phyloP scores from a whole-genome alignment of 2,329 filamentous ascomycete species.

The Leptosphaerulina australis region DNA sequence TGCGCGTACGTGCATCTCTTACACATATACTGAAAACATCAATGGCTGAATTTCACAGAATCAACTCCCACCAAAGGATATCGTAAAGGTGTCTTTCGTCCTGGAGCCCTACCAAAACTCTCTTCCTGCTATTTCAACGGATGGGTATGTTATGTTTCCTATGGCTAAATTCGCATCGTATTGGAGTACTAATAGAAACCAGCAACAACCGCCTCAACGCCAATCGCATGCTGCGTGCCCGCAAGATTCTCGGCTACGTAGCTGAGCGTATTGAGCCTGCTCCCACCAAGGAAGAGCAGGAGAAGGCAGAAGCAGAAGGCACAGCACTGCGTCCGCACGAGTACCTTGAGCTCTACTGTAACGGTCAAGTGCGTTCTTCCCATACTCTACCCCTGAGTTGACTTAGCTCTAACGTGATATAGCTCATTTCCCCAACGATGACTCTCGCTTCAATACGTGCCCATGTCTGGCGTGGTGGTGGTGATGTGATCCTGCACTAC shows the following conservation, averaged over 20 bases:
- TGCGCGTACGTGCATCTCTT: conserved; percentile 60
- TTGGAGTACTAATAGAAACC: conserved; percentile 17
- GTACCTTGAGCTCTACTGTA: conserved; percentile 93
- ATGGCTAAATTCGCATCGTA: conserved; percentile 17
- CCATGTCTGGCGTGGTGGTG: conserved; percentile 94
- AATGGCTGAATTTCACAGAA: conserved; percentile 60
- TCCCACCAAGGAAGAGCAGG: conserved; percentile 63
- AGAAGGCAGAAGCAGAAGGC: conserved; percentile 39
- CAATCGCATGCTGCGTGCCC: conserved; percentile 93
- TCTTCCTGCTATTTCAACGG: conserved; percentile 75
- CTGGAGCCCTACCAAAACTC: conserved; percentile 79
- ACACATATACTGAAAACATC: neutral
- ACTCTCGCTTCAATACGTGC: conserved; percentile 91
- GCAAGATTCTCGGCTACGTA: conserved; percentile 91
- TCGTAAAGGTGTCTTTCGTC: conserved; percentile 93
- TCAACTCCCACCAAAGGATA: conserved; percentile 82
- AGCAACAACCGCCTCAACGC: conserved; percentile 91
- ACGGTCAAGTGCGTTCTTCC: conserved; percentile 73
- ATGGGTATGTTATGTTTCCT: conserved; percentile 60
- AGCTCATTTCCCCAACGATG: conserved; percentile 78
- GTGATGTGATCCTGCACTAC: conserved; percentile 89
- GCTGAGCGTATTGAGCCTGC: conserved; percentile 84
- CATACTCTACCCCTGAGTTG: neutral
- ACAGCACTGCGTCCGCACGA: conserved; percentile 75
- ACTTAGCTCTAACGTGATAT: neutral